A percentile compares a stretch with the other conserved stretches of the same genome.
Conservation (phyloP, 1,139 yeast genomes). For the Arxiozyma heterogenica region DNA sequence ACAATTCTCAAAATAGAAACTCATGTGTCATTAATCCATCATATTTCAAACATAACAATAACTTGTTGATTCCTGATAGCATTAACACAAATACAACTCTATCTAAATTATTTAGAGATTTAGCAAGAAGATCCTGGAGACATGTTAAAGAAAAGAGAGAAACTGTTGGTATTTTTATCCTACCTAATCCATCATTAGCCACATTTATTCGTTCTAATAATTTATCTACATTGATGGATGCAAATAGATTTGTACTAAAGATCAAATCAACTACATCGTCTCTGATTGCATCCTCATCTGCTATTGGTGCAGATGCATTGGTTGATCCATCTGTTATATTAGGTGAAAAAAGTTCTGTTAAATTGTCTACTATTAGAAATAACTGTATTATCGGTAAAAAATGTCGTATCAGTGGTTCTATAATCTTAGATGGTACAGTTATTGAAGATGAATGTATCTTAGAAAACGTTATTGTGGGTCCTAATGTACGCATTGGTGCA, state of each 20-base stretch:
- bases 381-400: slow-evolving; percentile 72
- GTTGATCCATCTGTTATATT: slow-evolving; percentile 52
- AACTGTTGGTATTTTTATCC: slow-evolving; percentile 52
- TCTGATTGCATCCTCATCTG: slow-evolving; percentile 52
- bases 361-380: slow-evolving; percentile 72
- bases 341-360: slow-evolving; percentile 77
- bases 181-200: slow-evolving; percentile 60
- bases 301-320: slow-evolving; percentile 79
- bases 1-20: slow-evolving; percentile 3
- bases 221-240: slow-evolving; percentile 77
- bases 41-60: slow-evolving; percentile 23
- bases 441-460: slow-evolving; percentile 70
- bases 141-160: slow-evolving; percentile 49
- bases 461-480: slow-evolving; percentile 86
- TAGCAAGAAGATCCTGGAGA: slow-evolving; percentile 88
- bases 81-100: slow-evolving; percentile 39
- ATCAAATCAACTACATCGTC: slow-evolving; percentile 35
- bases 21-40: slow-evolving; percentile 18
- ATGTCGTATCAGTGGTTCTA: slow-evolving; percentile 81
- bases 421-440: slow-evolving; percentile 59
- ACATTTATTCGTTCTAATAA: slow-evolving; percentile 71
- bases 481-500: slow-evolving; percentile 47
- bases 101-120: slow-evolving; percentile 67
- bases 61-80: slow-evolving; percentile 28
- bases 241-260: slow-evolving; percentile 73